Evolutionary conservation across 148 eudicot species (phyloP).

Genomic region (Agrostemma githago): DNA sequence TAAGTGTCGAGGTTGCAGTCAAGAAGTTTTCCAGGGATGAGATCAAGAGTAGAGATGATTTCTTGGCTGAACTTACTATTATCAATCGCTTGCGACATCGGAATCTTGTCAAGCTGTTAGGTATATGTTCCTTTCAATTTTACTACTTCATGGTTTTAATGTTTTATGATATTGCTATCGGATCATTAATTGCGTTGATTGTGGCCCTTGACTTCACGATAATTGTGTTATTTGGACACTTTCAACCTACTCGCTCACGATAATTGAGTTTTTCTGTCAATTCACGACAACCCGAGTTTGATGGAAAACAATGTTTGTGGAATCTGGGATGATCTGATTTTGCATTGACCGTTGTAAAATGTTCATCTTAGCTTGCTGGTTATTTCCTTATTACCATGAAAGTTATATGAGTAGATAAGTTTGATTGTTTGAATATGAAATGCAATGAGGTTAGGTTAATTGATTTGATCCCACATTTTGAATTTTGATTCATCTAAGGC

Average conservation of each 20-base stretch:
- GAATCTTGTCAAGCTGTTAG: constrained; percentile 72
- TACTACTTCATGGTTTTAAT: not conserved
- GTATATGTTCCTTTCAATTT: constrained; percentile 27
- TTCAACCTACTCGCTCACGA: too few relatives aligned
- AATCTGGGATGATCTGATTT: too few relatives aligned
- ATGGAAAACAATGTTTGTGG: not conserved
- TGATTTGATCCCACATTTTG: not conserved
- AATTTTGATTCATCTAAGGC: not conserved
- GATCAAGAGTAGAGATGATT: constrained; percentile 70
- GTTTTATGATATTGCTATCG: not conserved
- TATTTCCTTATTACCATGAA: too few relatives aligned
- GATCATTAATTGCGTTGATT: too few relatives aligned
- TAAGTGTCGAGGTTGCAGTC: constrained; percentile 61
- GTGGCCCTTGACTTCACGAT: too few relatives aligned
- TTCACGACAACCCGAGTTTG: too few relatives aligned
- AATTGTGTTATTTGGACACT: too few relatives aligned
- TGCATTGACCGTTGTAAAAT: too few relatives aligned
- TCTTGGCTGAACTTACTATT: constrained; percentile 81
- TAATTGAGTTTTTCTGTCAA: too few relatives aligned
- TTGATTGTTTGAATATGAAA: not conserved
- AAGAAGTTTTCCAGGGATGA: constrained; percentile 73
- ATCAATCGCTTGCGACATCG: constrained; percentile 82
- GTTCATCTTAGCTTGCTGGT: too few relatives aligned
- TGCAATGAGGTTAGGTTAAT: not conserved
- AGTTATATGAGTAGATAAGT: not conserved